phyloP scores from a whole-genome alignment of 169 alveolate genomes.

The Plasmodium vinckei region DNA sequence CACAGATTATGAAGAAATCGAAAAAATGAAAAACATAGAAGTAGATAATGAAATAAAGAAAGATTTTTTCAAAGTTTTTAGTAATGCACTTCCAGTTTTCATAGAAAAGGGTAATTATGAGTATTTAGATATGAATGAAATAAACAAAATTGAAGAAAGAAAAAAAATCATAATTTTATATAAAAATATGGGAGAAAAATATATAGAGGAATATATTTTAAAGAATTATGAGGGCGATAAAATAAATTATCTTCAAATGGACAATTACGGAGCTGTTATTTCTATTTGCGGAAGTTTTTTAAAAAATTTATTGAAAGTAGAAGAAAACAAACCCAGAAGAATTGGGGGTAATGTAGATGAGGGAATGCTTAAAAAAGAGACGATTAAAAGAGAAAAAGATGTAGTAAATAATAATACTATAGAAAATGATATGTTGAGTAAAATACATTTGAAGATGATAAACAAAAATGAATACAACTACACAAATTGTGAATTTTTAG shows the following conservation, averaged over 20 bases:
- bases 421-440: constrained; percentile 19
- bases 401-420: not conserved
- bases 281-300: constrained; percentile 11
- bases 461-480: constrained; percentile 28
- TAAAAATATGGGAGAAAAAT: constrained; percentile 43
- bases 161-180: constrained; percentile 28
- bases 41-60: constrained; percentile 16
- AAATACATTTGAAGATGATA: constrained; percentile 15
- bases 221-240: constrained; percentile 41
- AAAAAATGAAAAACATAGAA: constrained; percentile 14
- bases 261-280: constrained; percentile 40
- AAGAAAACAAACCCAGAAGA: not conserved
- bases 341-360: not conserved
- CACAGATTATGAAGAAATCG: constrained; percentile 1
- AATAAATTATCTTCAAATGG: constrained; percentile 35
- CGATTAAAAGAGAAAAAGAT: not conserved
- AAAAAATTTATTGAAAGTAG: not conserved
- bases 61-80: constrained; percentile 20
- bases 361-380: not conserved
- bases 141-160: constrained; percentile 39
- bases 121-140: constrained; percentile 31
- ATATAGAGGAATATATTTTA: constrained; percentile 23
- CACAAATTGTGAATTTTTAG: constrained; percentile 26
- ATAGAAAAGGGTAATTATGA: constrained; percentile 12
- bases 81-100: constrained; percentile 53